phyloP scores from a whole-genome alignment of 371 early-diverging fungal genomes.

The Mortierella sp. region DNA sequence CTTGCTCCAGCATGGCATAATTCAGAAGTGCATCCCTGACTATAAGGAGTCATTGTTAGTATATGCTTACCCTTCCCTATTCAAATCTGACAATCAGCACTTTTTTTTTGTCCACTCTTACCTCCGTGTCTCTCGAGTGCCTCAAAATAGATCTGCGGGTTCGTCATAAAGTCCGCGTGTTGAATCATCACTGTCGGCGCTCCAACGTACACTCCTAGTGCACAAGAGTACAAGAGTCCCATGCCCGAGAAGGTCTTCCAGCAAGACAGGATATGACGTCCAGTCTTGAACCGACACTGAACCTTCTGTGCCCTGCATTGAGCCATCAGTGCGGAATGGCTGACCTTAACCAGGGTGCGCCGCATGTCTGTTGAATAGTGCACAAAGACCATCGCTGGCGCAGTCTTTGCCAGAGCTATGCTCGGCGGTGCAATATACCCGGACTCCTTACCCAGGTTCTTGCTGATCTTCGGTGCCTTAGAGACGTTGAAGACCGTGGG shows the following conservation, averaged over 20 bases:
- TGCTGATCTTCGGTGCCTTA: constrained; percentile 67
- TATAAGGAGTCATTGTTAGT: no score
- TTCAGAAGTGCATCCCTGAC: constrained; percentile 81
- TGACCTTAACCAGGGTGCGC: constrained; percentile 67
- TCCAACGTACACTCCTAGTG: constrained; percentile 83
- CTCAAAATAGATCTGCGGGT: constrained; percentile 41
- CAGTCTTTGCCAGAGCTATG: constrained; percentile 57
- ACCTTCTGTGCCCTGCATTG: constrained; percentile 84
- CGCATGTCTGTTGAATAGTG: constrained; percentile 66
- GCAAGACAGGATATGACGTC: constrained; percentile 75
- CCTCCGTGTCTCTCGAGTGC: constrained; percentile 34
- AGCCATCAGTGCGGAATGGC: constrained; percentile 75
- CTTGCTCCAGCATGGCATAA: constrained; percentile 80
- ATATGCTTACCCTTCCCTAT: neutral
- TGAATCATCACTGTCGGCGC: constrained; percentile 53
- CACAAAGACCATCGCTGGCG: constrained; percentile 65
- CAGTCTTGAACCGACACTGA: constrained; percentile 77
- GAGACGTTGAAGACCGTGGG: constrained; percentile 66
- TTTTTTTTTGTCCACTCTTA: neutral
- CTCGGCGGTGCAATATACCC: constrained; percentile 60
- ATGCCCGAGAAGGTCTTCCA: constrained; percentile 76
- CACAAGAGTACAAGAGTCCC: constrained; percentile 77
- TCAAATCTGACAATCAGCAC: constrained; percentile 11
- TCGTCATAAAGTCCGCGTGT: constrained; percentile 40
- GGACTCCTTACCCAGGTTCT: constrained; percentile 67